Evolutionary conservation across 306 rosid species (phyloP).

Genomic region (Alnus glutinosa): DNA sequence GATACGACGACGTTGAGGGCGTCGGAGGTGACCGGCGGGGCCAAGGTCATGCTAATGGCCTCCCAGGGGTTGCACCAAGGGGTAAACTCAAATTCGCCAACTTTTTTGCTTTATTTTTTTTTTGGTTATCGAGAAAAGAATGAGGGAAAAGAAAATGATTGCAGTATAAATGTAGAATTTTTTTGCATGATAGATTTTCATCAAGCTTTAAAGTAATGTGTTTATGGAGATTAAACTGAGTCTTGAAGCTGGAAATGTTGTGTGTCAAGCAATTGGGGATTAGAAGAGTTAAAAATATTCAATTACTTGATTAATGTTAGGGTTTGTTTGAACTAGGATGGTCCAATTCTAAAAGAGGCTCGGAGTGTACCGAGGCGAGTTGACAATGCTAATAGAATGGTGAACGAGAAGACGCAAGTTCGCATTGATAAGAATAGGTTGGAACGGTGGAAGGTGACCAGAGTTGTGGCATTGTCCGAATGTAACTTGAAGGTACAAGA

Average conservation of each 20-base stretch:
- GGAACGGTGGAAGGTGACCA: conserved; percentile 70
- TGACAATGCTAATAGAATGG: conserved; percentile 27
- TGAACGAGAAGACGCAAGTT: conserved; percentile 32
- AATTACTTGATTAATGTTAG: conserved; percentile 11
- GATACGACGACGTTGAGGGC: conserved; percentile 63
- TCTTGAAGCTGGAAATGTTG: background rate
- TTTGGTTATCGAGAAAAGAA: background rate
- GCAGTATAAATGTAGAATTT: background rate
- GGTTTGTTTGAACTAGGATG: conserved; percentile 49
- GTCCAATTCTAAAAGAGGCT: conserved; percentile 63
- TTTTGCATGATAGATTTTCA: background rate
- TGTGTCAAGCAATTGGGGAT: background rate
- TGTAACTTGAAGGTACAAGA: conserved; percentile 72
- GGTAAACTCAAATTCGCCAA: conserved; percentile 42
- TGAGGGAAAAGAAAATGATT: background rate
- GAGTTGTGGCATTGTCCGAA: conserved; percentile 79
- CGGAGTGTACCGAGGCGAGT: conserved; percentile 57
- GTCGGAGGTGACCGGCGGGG: conserved; percentile 59
- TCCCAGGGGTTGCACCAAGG: conserved; percentile 95
- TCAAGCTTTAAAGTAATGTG: background rate
- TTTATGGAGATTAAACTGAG: background rate
- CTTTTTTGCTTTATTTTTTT: conserved; percentile 16
- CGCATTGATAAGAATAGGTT: conserved; percentile 46
- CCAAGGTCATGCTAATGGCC: conserved; percentile 91
- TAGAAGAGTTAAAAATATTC: conserved; percentile 8